phyloP scores from a whole-genome alignment of 495 filamentous ascomycete genomes.

The Chaetomium fimeti region DNA sequence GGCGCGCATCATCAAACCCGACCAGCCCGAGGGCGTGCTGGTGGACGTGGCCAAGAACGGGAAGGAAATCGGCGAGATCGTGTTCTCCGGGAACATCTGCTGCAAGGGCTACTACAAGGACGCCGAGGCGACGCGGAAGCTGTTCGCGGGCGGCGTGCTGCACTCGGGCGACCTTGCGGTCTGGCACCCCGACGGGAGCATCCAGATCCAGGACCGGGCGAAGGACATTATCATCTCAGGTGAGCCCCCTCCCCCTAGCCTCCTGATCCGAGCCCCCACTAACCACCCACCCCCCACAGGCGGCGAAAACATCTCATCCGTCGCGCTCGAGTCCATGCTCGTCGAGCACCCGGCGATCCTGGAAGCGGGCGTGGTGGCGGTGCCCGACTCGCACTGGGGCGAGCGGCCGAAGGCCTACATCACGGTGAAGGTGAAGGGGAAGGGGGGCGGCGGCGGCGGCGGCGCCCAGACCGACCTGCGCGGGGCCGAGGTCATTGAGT shows the following conservation, averaged over 20 bases:
- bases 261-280: neutral
- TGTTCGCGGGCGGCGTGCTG: conserved; percentile 82
- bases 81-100: conserved; percentile 90
- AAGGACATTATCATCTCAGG: conserved; percentile 99
- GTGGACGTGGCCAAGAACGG: conserved; percentile 78
- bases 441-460: too few species aligned
- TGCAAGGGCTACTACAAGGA: conserved; percentile 91
- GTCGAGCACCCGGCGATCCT: conserved; percentile 83
- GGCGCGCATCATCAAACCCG: conserved; percentile 77
- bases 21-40: conserved; percentile 60
- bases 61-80: conserved; percentile 89
- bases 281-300: conserved; percentile 48
- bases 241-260: conserved; percentile 39
- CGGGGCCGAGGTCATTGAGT: conserved; percentile 73
- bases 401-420: conserved; percentile 93
- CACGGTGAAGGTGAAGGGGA: conserved; percentile 78
- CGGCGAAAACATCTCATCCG: conserved; percentile 94
- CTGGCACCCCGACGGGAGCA: conserved; percentile 81
- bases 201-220: conserved; percentile 88
- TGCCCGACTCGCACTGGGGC: conserved; percentile 89
- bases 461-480: conserved; percentile 46
- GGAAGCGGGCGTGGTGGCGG: conserved; percentile 87
- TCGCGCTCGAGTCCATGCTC: conserved; percentile 91
- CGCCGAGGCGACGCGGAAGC: conserved; percentile 75
- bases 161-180: conserved; percentile 93